Evolutionary conservation across 202 grass and related monocot species (phyloP), one percentile per base, ranked within the genome.

Genomic region (Zoysia matrella): DNA sequence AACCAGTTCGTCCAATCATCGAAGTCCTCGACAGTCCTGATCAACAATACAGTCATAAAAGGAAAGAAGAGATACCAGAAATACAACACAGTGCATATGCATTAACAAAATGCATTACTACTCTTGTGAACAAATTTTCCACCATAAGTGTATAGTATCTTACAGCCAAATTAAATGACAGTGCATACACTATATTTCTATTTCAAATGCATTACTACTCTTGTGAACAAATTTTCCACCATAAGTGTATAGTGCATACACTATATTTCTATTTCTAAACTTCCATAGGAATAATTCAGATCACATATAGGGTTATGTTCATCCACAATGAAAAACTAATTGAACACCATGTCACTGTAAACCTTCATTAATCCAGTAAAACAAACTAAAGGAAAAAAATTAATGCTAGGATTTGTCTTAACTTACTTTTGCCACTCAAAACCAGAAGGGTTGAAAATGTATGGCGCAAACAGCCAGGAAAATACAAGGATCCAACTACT

Each of bases 371-470:
- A 30, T 30, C 22, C 22, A 30, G 22, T 30, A 30, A 30, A 30
- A 30, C 22, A 30, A 30, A 30, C 22, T 77, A 3, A 61, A 42
- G 6, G 40, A 4, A 80, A 47, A 43, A 0, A 52, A 14, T 6
- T 22, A 60, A 78, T 62, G 16, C 63, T 63, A 69, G 46, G 65
- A 71, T 66, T 78, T 15, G 1, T 67, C 1, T 57, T 46, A 75
- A 93, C 88, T 79, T 93, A 98, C 95, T 98, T 98, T 75, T 98
- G 95, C 95, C 95, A 98, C 73, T 98, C 95, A 54, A 98, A 98
- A 77, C 95, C 95, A 85, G 95, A 98, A 74, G 95, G 95, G 58
- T 98, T 98, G 89, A 98, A 98, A 86, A 98, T 93, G 85, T 98
- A 98, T 36, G 92, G 95, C 8, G 95, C 92, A 16, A 95, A 98